These are phyloP conservation scores for Chrysanthemum lavandulifolium DNA, from an alignment of 129 eudicot genomes.

Conservation along the genomic window DNA sequence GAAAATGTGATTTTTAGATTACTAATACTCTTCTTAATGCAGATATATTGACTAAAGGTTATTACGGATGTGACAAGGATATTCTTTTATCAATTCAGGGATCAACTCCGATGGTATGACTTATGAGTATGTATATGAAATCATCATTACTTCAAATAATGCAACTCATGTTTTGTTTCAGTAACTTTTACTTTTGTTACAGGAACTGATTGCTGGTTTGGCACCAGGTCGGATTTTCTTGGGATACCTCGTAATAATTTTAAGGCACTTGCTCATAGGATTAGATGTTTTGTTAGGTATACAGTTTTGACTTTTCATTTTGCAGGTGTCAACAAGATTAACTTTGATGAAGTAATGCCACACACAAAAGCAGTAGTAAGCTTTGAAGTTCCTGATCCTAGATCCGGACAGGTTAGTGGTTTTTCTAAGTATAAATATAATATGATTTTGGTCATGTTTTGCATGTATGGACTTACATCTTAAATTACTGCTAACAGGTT, in stretches of 20 bases:
- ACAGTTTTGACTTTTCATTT: neutral
- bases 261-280: neutral
- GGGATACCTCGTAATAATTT: slow-evolving; percentile 51
- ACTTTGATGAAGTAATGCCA: slow-evolving; percentile 62
- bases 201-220: slow-evolving; percentile 74
- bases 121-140: neutral
- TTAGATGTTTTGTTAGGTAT: neutral
- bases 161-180: neutral
- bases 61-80: slow-evolving; percentile 90
- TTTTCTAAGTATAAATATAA: slow-evolving; percentile 1
- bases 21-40: slow-evolving; percentile 16
- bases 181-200: slow-evolving; percentile 19
- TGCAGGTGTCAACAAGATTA: slow-evolving; percentile 81
- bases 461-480: no score
- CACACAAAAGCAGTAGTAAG: slow-evolving; percentile 65
- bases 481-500: no score
- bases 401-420: slow-evolving; percentile 79
- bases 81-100: slow-evolving; percentile 71
- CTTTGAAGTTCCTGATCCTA: slow-evolving; percentile 91
- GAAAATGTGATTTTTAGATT: no score
- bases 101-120: slow-evolving; percentile 71
- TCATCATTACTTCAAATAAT: no score
- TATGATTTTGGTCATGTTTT: neutral
- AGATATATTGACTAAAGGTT: slow-evolving; percentile 89
- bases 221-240: slow-evolving; percentile 60